Evolutionary conservation across 805 yeast species (phyloP).

Genomic region (Sungouiella thailandica): DNA sequence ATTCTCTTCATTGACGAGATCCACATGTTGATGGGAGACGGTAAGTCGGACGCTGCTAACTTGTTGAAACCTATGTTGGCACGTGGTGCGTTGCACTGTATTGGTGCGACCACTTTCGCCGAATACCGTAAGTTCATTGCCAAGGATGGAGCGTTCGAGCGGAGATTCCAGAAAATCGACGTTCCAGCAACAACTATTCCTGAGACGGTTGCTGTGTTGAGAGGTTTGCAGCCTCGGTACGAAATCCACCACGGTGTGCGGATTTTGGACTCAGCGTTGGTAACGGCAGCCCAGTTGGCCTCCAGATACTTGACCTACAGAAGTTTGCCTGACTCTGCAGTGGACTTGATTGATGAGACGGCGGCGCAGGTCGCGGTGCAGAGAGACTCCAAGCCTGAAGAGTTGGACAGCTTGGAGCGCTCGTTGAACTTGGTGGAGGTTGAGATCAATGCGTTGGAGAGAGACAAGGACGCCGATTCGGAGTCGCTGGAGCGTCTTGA

Average conservation of each 20-base stretch:
- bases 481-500: slow-evolving; percentile 82
- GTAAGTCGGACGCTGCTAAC: slow-evolving; percentile 96
- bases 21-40: slow-evolving; percentile 99
- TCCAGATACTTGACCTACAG: slow-evolving; percentile 92
- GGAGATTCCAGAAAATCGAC: slow-evolving; percentile 96
- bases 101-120: slow-evolving; percentile 95
- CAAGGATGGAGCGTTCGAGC: slow-evolving; percentile 97
- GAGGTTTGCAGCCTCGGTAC: slow-evolving; percentile 93
- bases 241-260: slow-evolving; percentile 98
- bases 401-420: slow-evolving; percentile 88
- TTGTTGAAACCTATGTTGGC: slow-evolving; percentile 95
- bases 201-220: slow-evolving; percentile 91
- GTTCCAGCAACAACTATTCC: slow-evolving; percentile 89
- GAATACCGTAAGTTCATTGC: slow-evolving; percentile 91
- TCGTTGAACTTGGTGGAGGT: slow-evolving; percentile 88
- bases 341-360: slow-evolving; percentile 91
- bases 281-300: slow-evolving; percentile 91
- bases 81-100: slow-evolving; percentile 92
- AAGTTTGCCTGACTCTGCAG: slow-evolving; percentile 94
- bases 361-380: slow-evolving; percentile 98
- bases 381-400: slow-evolving; percentile 97
- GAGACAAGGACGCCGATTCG: slow-evolving; percentile 82
- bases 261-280: slow-evolving; percentile 89
- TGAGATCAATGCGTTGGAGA: slow-evolving; percentile 93
- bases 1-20: slow-evolving; percentile 94